Evolutionary conservation across 2,329 filamentous ascomycete species (phyloP), one percentile per base, ranked within the genome.

Genomic region (Colletotrichum sp.): DNA sequence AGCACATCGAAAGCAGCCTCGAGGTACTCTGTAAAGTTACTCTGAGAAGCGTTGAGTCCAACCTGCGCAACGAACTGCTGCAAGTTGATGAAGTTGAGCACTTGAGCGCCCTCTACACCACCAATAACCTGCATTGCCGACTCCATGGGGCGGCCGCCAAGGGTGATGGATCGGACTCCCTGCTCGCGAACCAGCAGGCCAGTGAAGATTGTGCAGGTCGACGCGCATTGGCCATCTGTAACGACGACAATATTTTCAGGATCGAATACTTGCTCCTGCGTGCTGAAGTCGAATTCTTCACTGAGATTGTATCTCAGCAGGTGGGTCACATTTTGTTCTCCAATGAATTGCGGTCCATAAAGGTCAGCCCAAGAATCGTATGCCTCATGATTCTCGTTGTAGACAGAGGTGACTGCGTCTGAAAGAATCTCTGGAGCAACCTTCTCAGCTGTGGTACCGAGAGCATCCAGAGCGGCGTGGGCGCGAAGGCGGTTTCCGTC

Each of bases 191-290:
- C 86, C 85, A 93, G 87, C 24, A 92, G 85, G 62, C 91, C 88
- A 16, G 86, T 85, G 80, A 93, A 91, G 55, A 91, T 84, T 36
- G 90, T 88, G 81, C 92, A 93, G 5, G 92, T 91, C 0, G 90
- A 92, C 12, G 86, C 88, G 81, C 92, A 93, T 73, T 85, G 85
- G 28, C 92, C 92, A 77, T 93, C 90, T 7, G 87, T 87, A 68
- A 91, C 81, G 32, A 88, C 78, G 30, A 86, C 75, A 49, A 89
- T 86, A 49, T 88, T 79, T 24, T 87, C 82, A 2, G 84, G 75
- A 9, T 81, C 77, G 78, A 87, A 90, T 1, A 60, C n/a, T 10
- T 72, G 70, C 10, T 52, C 52, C 1, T n/a, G 49, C 3, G 18
- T 44, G 24, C 32, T 69, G 16, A 72, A 12, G 24, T 39, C 32